These are phyloP conservation scores for Canavalia gladiata DNA, from an alignment of 306 rosid species.

Conservation along the genomic window DNA sequence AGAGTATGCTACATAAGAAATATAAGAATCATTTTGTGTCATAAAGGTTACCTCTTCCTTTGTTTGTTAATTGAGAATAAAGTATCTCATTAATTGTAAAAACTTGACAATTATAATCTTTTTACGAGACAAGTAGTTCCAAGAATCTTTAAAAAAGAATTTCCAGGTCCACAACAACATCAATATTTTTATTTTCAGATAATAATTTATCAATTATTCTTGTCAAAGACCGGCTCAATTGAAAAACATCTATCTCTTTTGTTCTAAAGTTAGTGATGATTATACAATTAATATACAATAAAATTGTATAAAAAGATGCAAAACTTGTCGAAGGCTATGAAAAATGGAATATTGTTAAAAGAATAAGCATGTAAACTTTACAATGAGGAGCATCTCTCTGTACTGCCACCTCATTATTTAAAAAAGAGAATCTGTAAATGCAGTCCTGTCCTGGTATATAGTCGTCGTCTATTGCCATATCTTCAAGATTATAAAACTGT, in stretches of 20 bases:
- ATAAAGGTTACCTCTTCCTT: no score
- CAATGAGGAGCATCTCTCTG: constrained; percentile 64
- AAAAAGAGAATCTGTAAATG: constrained; percentile 45
- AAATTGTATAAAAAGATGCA: constrained; percentile 58
- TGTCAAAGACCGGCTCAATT: background rate
- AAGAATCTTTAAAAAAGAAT: no score
- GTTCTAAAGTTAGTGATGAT: constrained; percentile 48
- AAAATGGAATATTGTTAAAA: constrained; percentile 36
- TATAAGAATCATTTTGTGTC: no score
- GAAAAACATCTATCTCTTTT: constrained; percentile 43
- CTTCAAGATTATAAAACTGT: constrained; percentile 1
- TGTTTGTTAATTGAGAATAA: no score
- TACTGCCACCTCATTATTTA: constrained; percentile 34
- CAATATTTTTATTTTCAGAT: no score
- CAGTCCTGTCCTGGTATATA: constrained; percentile 41
- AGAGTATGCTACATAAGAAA: no score
- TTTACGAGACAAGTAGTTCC: no score
- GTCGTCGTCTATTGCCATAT: constrained; percentile 28
- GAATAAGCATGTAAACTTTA: constrained; percentile 35
- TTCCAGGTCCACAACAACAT: no score
- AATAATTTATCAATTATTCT: no score
- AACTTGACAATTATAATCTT: no score
- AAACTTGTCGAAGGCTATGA: constrained; percentile 56
- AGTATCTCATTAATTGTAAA: no score
- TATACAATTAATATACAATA: no score